Conservation (phyloP, 257 asterid species). For the Jacaranda copaia region DNA sequence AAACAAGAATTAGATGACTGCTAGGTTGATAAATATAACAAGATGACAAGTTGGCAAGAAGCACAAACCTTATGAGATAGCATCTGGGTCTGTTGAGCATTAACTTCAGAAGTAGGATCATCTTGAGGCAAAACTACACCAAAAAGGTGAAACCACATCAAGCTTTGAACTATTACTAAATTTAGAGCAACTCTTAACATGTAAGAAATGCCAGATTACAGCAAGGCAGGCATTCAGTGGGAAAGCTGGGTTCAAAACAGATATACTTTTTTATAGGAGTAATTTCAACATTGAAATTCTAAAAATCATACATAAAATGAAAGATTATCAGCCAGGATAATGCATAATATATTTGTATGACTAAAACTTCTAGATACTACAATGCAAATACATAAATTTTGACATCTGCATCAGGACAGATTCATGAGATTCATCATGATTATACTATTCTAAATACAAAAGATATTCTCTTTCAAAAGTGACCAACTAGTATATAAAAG, state of each 20-base stretch:
- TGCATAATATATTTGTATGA: too few species aligned
- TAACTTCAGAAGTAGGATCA: slow-evolving; percentile 53
- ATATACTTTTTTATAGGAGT: slow-evolving; percentile 15
- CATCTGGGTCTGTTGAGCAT: slow-evolving; percentile 57
- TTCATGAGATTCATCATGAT: background rate
- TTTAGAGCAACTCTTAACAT: background rate
- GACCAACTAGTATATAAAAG: background rate
- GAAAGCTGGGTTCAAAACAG: background rate
- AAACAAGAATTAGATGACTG: slow-evolving; percentile 17
- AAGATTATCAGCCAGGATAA: background rate
- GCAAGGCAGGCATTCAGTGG: background rate
- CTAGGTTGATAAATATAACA: slow-evolving; percentile 1
- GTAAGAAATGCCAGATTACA: slow-evolving; percentile 12
- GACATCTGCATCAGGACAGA: background rate
- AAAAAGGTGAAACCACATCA: slow-evolving; percentile 25
- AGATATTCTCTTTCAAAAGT: background rate
- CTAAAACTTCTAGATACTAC: background rate
- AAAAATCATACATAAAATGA: background rate
- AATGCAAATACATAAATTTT: background rate
- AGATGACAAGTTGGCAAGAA: slow-evolving; percentile 14
- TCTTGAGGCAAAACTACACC: slow-evolving; percentile 69
- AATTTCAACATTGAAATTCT: background rate
- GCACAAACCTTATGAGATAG: slow-evolving; percentile 66
- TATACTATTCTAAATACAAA: background rate
- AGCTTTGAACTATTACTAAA: slow-evolving; percentile 19